Conservation (phyloP, 108 stramenopile species). For the Chaetoceros tenuissimus region DNA sequence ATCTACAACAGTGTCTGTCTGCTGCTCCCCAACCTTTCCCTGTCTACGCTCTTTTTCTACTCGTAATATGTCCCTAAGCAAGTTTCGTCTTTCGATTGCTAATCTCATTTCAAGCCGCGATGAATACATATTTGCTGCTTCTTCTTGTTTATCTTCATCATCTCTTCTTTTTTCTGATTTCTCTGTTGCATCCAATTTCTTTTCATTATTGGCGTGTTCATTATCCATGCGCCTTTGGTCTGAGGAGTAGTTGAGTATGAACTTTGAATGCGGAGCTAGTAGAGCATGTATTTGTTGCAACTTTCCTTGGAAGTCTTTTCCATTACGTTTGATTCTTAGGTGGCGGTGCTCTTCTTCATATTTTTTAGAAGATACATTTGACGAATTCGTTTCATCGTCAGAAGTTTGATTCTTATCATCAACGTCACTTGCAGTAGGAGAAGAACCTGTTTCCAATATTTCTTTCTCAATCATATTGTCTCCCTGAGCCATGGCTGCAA, state of each 20-base stretch:
- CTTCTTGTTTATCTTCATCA: background rate
- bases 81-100: background rate
- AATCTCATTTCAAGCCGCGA: background rate
- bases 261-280: background rate
- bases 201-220: background rate
- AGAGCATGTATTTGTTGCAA: background rate
- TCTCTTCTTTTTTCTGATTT: background rate
- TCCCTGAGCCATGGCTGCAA: background rate
- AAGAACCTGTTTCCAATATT: too few relatives aligned
- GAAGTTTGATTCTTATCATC: background rate
- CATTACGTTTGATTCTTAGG: too few relatives aligned
- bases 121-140: background rate
- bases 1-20: too few relatives aligned
- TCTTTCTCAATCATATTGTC: background rate
- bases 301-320: background rate
- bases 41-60: background rate
- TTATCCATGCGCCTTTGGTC: background rate
- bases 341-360: too few relatives aligned
- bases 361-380: too few relatives aligned
- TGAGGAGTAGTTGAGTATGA: background rate
- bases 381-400: background rate
- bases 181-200: background rate
- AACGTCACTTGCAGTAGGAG: background rate
- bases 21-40: too few relatives aligned
- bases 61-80: background rate